These are phyloP conservation scores for Malassezia restricta DNA, from an alignment of 1,284 basidiomycete species.

Conservation along the genomic window DNA sequence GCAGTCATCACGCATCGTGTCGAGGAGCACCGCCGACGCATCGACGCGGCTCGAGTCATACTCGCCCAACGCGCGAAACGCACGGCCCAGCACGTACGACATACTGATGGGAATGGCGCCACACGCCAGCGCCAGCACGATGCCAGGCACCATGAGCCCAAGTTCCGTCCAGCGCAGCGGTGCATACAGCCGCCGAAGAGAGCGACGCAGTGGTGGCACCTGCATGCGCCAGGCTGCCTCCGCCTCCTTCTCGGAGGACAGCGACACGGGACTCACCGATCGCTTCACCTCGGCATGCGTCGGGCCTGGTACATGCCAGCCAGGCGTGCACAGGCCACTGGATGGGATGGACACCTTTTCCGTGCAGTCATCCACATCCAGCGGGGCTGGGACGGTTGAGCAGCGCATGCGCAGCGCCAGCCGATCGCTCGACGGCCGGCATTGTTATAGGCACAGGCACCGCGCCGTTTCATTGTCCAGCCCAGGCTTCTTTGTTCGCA, in stretches of 20 bases:
- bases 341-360: not conserved
- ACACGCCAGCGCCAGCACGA: conserved; percentile 57
- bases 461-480: too few relatives aligned
- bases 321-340: not conserved
- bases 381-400: not conserved
- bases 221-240: not conserved
- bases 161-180: conserved; percentile 22
- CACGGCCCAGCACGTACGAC: conserved; percentile 75
- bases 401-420: not conserved
- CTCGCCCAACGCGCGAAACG: conserved; percentile 64
- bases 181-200: conserved; percentile 26
- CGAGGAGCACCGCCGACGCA: conserved; percentile 19
- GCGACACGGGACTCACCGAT: not conserved
- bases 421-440: too few relatives aligned
- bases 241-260: not conserved
- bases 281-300: not conserved
- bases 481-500: too few relatives aligned
- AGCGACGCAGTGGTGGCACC: conserved; percentile 7
- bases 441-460: too few relatives aligned
- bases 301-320: not conserved
- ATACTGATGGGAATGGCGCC: conserved; percentile 81
- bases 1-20: conserved; percentile 50
- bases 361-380: not conserved
- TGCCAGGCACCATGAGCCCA: conserved; percentile 56
- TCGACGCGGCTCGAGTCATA: conserved; percentile 53